Base-by-base conservation (phyloP, 352 stramenopile genomes). In the Phytophthora crassamura region DNA sequence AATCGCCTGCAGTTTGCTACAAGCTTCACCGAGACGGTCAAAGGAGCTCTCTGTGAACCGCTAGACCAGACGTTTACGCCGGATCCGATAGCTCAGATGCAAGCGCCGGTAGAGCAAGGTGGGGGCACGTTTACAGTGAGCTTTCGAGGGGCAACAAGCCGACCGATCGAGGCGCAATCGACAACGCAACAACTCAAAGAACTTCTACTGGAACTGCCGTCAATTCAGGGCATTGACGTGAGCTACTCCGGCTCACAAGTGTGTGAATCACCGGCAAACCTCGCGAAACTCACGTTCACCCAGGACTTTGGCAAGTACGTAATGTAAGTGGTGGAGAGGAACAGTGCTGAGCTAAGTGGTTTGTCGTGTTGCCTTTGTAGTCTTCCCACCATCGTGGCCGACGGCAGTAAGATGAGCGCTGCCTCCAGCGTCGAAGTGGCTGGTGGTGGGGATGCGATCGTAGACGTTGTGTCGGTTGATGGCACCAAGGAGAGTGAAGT, bases 301-400 rank as follows among this genome's bases (percentile, higher is more conserved):
- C 83, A 91, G 54, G 84, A 94, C 62, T 94, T 92, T 72, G 83
- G 78, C 38, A 85, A 86, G 85, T 91, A 85, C 14, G 82, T 88
- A 4, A 4, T 32, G 4, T 33, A 22, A 25, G 10, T 42, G 11
- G 16, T 9, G 25, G n/a, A 36, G 22, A n/a, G 11, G 16, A 15
- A 18, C 10, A 18, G 15, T 30, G n/a, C n/a, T 3, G 6, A 28
- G n/a, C 45, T 34, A 60, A 39, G 42, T 53, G 34, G 43, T 52
- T 11, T 49, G 9, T 34, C 59, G 10, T 62, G 38, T 15, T 55
- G 35, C 59, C 28, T 35, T 62, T 61, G 2, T 53, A 93, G 84
- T 51, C 63, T 93, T 11, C 80, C 85, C 16, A 93, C 80, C 7
- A 61, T 91, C 7, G 69, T 78, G 1, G 72, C 76, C 10, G 75